Base-by-base conservation (phyloP, 2,329 filamentous ascomycete genomes). In the Clonostachys byssicola region DNA sequence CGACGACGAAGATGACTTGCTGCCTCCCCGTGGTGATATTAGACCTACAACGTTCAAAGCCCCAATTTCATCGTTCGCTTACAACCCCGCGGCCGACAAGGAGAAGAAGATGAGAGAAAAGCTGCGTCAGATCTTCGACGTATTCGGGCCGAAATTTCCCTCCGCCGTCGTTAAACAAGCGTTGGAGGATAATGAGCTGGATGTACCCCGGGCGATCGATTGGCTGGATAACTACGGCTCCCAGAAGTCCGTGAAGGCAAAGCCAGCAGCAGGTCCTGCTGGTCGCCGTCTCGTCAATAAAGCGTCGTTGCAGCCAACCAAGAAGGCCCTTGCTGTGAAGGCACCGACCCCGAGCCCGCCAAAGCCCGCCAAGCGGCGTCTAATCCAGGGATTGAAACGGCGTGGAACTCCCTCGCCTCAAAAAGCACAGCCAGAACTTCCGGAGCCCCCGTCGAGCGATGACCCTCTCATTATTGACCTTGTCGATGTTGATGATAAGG, bases 21-120 rank as follows among this genome's bases (percentile, higher is more conserved):
- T 72, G 5, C 78, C 80, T 3, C 72, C 74, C 3, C 78, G 83
- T 43, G 76, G 77, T 40, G 83, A 83, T 38, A 85, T 82, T 17
- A 80, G 76, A 13, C 86, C 83, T 0, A 85, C 86, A 33, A 68
- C 67, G 14, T 79, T 80, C 55, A 68, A 65, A 52, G 60, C 66
- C 38, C 68, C 70, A 52, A 56, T 71, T 40, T 61, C 65, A 18
- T 51, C 58, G n/a, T 64, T 64, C 53, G 51, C 61, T 18, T 80
- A 85, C 48, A 74, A 80, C 30, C 72, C 17, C 8, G 14, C 2
- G 10, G 35, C 5, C 4, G 43, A 43, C 34, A 46, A 43, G n/a
- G 63, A 66, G 40, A 67, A 50, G 40, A 49, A 66, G 35, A 77
- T 48, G 20, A 59, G 54, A 42, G 54, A 47, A 33, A 67, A 60